These are phyloP conservation scores for Aspergillus coremiiformis DNA, from an alignment of 495 filamentous ascomycete species.

Conservation along the genomic window DNA sequence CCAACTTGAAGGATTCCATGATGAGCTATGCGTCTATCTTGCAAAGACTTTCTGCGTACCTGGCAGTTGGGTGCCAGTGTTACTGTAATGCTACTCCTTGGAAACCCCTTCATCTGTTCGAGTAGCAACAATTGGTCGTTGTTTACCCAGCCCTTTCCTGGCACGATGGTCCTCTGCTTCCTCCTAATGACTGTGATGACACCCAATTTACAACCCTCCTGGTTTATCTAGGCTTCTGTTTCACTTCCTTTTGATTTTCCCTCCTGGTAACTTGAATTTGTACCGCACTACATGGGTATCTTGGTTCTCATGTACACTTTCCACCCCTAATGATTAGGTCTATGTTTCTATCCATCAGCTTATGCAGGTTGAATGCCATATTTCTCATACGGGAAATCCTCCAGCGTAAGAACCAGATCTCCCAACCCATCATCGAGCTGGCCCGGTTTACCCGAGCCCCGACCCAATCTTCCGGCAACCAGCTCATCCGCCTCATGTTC, in stretches of 20 bases:
- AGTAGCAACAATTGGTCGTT: not conserved
- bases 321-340: not conserved
- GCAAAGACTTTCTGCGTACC: no score
- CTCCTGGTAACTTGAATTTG: not conserved
- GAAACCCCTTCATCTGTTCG: not conserved
- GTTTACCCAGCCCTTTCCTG: not conserved
- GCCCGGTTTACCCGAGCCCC: conserved; percentile 35
- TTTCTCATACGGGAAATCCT: conserved; percentile 62
- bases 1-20: not conserved
- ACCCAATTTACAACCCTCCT: not conserved
- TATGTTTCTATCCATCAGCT: not conserved
- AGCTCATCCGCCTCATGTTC: conserved; percentile 40
- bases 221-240: not conserved
- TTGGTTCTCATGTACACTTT: not conserved
- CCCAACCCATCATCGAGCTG: conserved; percentile 69
- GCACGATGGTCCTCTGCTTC: not conserved
- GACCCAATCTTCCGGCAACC: conserved; percentile 35
- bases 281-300: conserved; percentile 1
- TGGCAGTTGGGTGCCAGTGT: no score
- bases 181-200: not conserved
- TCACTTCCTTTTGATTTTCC: not conserved
- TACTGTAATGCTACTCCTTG: not conserved
- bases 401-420: conserved; percentile 52
- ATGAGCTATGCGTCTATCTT: not conserved
- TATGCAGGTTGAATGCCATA: conserved; percentile 52